Conservation (phyloP, 441 rosid genomes). For the Croton setiger region DNA sequence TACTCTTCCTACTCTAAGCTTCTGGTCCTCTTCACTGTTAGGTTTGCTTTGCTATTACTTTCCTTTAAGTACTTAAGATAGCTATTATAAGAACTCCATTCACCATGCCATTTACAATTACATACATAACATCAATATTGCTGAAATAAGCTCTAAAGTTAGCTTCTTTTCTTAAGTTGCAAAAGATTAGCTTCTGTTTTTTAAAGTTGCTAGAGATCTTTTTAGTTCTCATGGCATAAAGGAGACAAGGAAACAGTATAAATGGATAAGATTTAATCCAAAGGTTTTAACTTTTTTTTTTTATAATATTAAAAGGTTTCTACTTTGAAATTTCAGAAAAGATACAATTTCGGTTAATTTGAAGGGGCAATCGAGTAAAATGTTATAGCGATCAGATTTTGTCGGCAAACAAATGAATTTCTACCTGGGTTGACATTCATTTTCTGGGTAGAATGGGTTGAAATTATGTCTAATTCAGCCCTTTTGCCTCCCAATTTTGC, state of each 20-base stretch:
- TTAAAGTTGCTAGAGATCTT: too few relatives aligned
- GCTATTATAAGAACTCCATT: too few relatives aligned
- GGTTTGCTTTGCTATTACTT: slow-evolving; percentile 34
- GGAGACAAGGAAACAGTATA: too few relatives aligned
- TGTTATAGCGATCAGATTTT: not conserved
- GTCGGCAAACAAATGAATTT: not conserved
- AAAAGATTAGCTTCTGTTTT: too few relatives aligned
- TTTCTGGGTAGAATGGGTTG: not conserved
- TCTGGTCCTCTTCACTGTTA: slow-evolving; percentile 54
- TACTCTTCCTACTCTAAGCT: slow-evolving; percentile 49
- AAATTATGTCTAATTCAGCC: too few relatives aligned
- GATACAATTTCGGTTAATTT: not conserved
- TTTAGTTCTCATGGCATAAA: too few relatives aligned
- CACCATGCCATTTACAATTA: not conserved
- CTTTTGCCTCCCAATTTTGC: too few relatives aligned
- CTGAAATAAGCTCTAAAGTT: not conserved
- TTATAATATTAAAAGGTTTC: not conserved
- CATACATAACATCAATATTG: too few relatives aligned
- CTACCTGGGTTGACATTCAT: not conserved
- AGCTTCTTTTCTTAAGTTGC: not conserved
- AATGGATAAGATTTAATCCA: too few relatives aligned
- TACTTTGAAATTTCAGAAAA: not conserved
- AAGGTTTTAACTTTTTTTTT: too few relatives aligned
- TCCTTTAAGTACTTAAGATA: not conserved
- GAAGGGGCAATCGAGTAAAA: not conserved